Base-by-base conservation (phyloP, 2,329 filamentous ascomycete species). In the Exophiala alcalophila region DNA sequence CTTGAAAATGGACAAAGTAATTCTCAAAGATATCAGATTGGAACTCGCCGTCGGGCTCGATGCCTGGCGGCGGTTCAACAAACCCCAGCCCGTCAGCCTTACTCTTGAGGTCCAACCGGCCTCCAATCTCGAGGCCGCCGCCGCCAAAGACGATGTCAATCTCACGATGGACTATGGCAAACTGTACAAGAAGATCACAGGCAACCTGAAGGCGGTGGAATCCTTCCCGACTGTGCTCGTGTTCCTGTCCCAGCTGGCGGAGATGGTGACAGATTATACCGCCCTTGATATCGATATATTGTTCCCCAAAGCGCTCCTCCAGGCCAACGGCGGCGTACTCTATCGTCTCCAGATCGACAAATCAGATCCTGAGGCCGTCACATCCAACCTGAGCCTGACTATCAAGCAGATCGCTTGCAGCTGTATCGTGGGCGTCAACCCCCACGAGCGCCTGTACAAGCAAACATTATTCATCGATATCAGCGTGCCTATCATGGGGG, bases 391-490 rank as follows among this genome's bases (percentile, higher is more conserved):
- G 24, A 45, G 31, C 30, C 30, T 67, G 44, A 57, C 59, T 2
- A 64, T 73, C 47, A 64, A 68, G 25, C 63, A 63, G 1, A 65
- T 73, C 34, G 59, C 66, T 16, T 68, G 66, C 49, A 60, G 65
- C 32, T 70, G 67, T 53, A 68, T 76, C 20, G 62, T 76, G 44
- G 72, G 72, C 1, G 70, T 76, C n/a, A 75, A 76, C 45, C 63
- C 67, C 2, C 72, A 74, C 48, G 72, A 76, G 57, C 62, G 72
- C 14, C 54, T 70, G 12, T 68, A 73, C 57, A 73, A 72, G 49
- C 72, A 76, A 54, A 63, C 62, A 18, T 68, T 76, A 6, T 63
- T 69, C 46, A 52, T 70, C 32, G 61, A 65, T 21, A 58, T 66
- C 55, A 61, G 54, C 41, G 57, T 49, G 45, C 53, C 45, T 12